Conservation (phyloP, 768 basidiomycete genomes). For the Psilocybe tampanensis region DNA sequence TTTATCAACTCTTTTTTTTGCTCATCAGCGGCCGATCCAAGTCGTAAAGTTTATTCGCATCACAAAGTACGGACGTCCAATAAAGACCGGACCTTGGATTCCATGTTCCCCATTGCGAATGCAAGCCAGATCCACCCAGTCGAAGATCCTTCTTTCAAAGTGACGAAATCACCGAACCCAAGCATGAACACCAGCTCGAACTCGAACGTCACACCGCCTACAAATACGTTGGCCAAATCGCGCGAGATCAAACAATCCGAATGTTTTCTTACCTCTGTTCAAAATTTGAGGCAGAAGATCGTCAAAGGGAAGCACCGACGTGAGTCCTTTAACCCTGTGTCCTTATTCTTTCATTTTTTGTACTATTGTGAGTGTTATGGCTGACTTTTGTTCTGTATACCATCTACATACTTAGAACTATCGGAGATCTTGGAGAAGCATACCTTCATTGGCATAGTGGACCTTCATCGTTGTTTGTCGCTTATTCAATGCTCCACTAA, state of each 20-base stretch:
- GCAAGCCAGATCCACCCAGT: slow-evolving; percentile 21
- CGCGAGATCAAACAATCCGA: slow-evolving; percentile 72
- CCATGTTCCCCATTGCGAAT: slow-evolving; percentile 81
- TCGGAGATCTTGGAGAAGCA: slow-evolving; percentile 85
- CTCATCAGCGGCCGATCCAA: slow-evolving; percentile 21
- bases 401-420: no score
- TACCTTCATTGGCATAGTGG: slow-evolving; percentile 91
- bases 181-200: no score
- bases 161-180: no score
- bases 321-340: slow-evolving; percentile 35
- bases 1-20: background rate
- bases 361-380: background rate
- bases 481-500: slow-evolving; percentile 88
- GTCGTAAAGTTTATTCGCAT: slow-evolving; percentile 68
- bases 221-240: slow-evolving; percentile 28
- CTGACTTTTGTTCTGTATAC: no score
- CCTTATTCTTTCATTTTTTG: background rate
- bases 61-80: slow-evolving; percentile 92
- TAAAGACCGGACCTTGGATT: slow-evolving; percentile 88
- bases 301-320: slow-evolving; percentile 68
- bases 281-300: slow-evolving; percentile 59
- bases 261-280: slow-evolving; percentile 78
- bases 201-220: slow-evolving; percentile 8
- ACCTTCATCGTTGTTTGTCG: slow-evolving; percentile 70
- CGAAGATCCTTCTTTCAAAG: background rate